Base-by-base conservation (phyloP, 2,329 filamentous ascomycete species). In the Aspergillus jensenii region DNA sequence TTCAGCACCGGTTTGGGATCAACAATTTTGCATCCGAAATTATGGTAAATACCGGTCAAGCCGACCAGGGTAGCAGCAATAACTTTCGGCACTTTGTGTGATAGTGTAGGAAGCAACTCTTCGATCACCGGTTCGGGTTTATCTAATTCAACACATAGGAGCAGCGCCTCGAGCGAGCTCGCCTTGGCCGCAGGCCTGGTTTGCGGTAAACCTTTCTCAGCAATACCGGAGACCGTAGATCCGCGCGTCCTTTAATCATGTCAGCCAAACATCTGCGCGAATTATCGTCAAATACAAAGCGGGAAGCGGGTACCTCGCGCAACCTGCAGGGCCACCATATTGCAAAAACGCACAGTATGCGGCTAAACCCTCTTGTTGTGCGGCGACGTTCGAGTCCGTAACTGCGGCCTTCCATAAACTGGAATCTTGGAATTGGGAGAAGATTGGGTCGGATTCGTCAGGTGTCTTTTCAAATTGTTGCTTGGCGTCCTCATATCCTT, bases 1-100 rank as follows among this genome's bases (percentile, higher is more conserved):
- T 98, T 98, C 59, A 98, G 83, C 19, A 96, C 87, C 2, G 91
- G 89, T 72, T 99, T 97, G 3, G 96, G 91, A 70, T 99, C 95
- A 50, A 95, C 88, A 17, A 91, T 87, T 76, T 96, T 96, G 80
- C 92, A 96, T 57, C 96, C 95, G 73, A 93, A 99, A 70, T 91
- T 95, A 75, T 97, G 92, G 71, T 90, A 95, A 59, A 98, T 91
- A 48, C 88, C 83, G 0, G 89, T 91, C 44, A 99, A 79, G 1
- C 91, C 90, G 31, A 87, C 83, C 17, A 96, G 80, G 0, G 89
- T 88, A 6, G 87, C 88, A 2, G 87, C 87, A 60, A 96, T 86
- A 65, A 96, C 86, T 75, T 98, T 98, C 3, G 93, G 93, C 63
- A 92, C 89, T 77, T 97, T 98, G 77, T 96, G 89, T 5, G 89